Conservation (phyloP, 2,329 filamentous ascomycete genomes). For the Apiospora marii region DNA sequence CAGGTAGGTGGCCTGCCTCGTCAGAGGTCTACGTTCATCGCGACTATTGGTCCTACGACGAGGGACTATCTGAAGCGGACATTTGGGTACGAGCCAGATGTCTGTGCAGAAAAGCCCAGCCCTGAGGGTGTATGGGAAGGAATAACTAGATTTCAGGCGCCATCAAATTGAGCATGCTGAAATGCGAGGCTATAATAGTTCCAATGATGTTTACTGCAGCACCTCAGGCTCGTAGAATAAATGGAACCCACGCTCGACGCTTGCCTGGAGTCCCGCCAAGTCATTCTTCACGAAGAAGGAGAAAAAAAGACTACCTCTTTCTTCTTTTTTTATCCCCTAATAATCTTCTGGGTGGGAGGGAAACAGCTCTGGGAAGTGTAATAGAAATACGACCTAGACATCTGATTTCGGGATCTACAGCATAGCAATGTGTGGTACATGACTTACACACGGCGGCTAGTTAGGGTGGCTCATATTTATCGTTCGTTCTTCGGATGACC, state of each 20-base stretch:
- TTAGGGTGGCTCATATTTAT: neutral
- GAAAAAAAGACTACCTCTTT: too few species aligned
- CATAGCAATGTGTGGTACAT: too few species aligned
- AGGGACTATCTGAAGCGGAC: conserved; percentile 72
- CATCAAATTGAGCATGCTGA: neutral
- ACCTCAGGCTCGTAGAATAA: neutral
- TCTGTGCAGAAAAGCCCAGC: conserved; percentile 83
- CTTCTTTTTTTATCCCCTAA: too few species aligned
- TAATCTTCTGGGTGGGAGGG: neutral
- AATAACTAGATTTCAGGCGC: conserved; percentile 54
- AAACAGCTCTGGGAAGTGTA: neutral
- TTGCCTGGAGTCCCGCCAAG: neutral
- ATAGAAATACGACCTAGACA: neutral
- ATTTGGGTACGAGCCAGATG: conserved; percentile 75
- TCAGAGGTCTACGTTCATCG: conserved; percentile 67
- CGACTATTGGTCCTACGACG: conserved; percentile 94
- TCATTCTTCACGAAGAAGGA: neutral
- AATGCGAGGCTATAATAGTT: too few species aligned
- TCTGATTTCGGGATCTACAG: neutral
- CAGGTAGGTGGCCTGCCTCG: conserved; percentile 31
- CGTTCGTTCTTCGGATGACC: neutral
- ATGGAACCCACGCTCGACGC: neutral
- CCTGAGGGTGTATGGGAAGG: conserved; percentile 79
- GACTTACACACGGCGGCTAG: neutral
- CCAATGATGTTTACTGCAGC: neutral